Percentiles rank a stretch among this genome's conserved stretches.
Conservation (phyloP, 306 rosid genomes). For the Vigna nakashimae region DNA sequence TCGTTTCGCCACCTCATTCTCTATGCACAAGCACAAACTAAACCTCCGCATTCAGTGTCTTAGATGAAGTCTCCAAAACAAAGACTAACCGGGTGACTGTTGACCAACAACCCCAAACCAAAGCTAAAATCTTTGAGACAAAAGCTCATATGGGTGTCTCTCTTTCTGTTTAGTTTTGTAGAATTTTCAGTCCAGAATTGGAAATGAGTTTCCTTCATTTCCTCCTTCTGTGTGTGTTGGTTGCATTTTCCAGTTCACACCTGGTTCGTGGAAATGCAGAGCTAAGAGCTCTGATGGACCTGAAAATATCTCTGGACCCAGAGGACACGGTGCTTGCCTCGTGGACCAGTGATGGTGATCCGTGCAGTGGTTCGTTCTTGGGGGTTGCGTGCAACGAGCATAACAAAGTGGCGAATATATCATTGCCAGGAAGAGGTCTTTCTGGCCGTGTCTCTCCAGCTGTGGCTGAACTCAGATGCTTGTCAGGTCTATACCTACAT, state of each 20-base stretch:
- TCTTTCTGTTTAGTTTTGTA: constrained; percentile 27
- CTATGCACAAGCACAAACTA: constrained; percentile 10
- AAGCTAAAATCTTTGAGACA: background rate
- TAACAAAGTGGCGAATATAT: constrained; percentile 76
- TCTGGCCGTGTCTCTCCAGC: constrained; percentile 74
- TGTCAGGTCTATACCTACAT: constrained; percentile 82
- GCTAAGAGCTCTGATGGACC: constrained; percentile 72
- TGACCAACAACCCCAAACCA: constrained; percentile 33
- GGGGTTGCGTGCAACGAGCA: constrained; percentile 82
- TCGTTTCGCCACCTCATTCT: constrained; percentile 4
- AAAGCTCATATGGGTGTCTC: constrained; percentile 47
- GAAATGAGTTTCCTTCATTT: constrained; percentile 51
- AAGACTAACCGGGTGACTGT: constrained; percentile 4
- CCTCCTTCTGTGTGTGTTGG: constrained; percentile 38
- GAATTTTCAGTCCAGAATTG: constrained; percentile 22
- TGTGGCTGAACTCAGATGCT: constrained; percentile 71
- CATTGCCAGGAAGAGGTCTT: constrained; percentile 81
- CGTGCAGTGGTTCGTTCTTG: constrained; percentile 68
- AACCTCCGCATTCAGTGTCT: constrained; percentile 16
- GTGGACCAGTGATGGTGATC: constrained; percentile 75
- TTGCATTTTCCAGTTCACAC: constrained; percentile 29
- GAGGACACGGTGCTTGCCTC: constrained; percentile 62
- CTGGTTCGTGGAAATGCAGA: constrained; percentile 70
- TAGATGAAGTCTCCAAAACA: background rate
- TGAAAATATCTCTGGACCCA: constrained; percentile 85